Base-by-base conservation (phyloP, 495 filamentous ascomycete genomes). In the Hypoxylon rickii region DNA sequence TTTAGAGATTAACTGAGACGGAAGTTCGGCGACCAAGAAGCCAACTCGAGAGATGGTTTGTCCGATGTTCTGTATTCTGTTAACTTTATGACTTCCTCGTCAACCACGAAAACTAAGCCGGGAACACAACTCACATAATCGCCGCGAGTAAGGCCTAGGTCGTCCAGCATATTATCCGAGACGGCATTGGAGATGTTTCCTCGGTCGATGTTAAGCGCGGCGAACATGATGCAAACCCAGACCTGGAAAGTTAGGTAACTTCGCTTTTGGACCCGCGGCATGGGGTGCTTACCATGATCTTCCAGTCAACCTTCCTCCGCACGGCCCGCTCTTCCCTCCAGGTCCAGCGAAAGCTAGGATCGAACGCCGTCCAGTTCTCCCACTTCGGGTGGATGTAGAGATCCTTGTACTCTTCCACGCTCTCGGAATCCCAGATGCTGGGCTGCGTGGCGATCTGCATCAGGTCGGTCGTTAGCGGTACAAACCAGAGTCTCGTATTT, bases 1-100 rank as follows among this genome's bases (percentile, higher is more conserved):
- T 67, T 93, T 92, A 16, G 81, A 84, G 12, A 92, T 72, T 1
- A 92, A 70, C 61, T 92, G 89, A 0, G 87, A 90, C 1, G 88
- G 88, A 6, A 92, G 73, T 61, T 92, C 88, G 0, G 88, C 83
- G n/a, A 78, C 77, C 7, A 92, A 71, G 66, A 92, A 91, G 11
- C 71, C 75, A 10, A 88, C 48, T 47, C 79, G 82, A 68, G 88
- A 89, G 22, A 93, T 86, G 0, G 86, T 89, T 67, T 88, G 86
- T 0, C 86, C 87, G 15, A 83, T 81, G 58, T 92, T 91, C 73
- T 90, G 89, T 13, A 7, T 7, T 15, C 10, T 5, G 17, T 59
- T 22, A 59, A 18, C 7, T 15, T 38, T 32, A 2, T 11, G 16
- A 24, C 15, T 24, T 16, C 21, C 10, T 24, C 18, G 8, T 6